Evolutionary conservation across 1,284 basidiomycete species (phyloP), one percentile per base, ranked within the genome.

Genomic region (Ceratobasidium sp.): DNA sequence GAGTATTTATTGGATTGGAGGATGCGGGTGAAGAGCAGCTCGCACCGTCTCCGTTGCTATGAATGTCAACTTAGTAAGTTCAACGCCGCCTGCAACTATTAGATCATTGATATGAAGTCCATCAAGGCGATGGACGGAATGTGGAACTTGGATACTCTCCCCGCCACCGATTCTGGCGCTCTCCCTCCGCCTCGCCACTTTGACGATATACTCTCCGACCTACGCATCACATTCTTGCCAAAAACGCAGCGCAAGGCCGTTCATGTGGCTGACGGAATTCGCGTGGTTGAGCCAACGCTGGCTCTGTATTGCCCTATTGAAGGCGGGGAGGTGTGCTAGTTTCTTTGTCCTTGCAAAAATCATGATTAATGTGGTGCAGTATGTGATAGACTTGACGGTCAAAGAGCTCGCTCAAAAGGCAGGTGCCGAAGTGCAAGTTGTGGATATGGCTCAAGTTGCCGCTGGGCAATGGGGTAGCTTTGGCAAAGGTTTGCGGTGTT

Each of bases 281-380:
- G 12, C 8, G 23, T 65, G 64, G 64, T 65, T 48, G 94, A 96
- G 82, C 93, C 94, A 1, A 94, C 92, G 0, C 85, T 96, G 41
- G 93, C 91, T 0, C 84, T 96, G 6, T 95, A 94, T 82, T 94
- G 92, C 80, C 95, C 95, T 1, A 92, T 96, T 77, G 94, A 96
- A 85, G 95, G 92, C 23, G 91, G 91, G 2, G 90, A 92, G 64
- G 64, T 65, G 23, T n/a, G n/a, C n/a, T n/a, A 38, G 78, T 48
- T 65, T 18, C 23, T 23, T 48, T 46, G 44, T 3, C 48, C 3
- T 20, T 23, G 3, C 6, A 12, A 65, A 1, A 3, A 48, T n/a
- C 0, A 38, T 41, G n/a, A n/a, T 46, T 4, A 65, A n/a, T 27
- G 41, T 27, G 30, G n/a, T 48, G 20, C 12, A 65, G 78, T 89